Evolutionary conservation across 108 stramenopile species (phyloP).

Genomic region (Epipyxis sp.): DNA sequence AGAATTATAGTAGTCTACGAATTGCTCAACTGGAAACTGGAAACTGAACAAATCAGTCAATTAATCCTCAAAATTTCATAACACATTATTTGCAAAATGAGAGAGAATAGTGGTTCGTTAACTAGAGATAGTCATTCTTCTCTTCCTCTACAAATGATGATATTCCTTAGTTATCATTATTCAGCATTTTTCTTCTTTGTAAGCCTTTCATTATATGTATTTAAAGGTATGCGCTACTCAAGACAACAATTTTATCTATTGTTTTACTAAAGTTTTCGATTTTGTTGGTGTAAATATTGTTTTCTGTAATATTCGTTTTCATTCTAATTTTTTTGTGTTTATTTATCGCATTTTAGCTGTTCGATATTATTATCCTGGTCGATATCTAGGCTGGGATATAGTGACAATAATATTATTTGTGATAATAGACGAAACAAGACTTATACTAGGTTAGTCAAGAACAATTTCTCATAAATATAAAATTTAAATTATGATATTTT

Average conservation of each 20-base stretch:
- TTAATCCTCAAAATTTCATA: too few relatives aligned
- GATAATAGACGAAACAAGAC: not conserved
- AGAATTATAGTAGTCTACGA: too few relatives aligned
- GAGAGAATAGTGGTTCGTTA: too few relatives aligned
- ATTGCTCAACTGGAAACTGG: too few relatives aligned
- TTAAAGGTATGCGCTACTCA: not conserved
- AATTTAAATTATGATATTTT: not conserved
- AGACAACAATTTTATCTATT: not conserved
- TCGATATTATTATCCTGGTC: constrained; percentile 24
- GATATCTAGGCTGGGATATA: constrained; percentile 4
- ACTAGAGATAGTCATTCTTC: too few relatives aligned
- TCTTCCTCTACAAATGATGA: not conserved
- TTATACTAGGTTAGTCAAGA: not conserved
- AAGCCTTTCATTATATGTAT: not conserved
- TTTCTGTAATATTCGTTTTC: too few relatives aligned
- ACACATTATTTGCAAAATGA: too few relatives aligned
- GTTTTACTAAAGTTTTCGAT: too few relatives aligned
- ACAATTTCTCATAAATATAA: not conserved
- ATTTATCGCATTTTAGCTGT: not conserved
- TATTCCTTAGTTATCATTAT: not conserved
- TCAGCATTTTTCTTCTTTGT: constrained; percentile 6
- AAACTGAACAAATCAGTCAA: too few relatives aligned
- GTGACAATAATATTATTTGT: not conserved
- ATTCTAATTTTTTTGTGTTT: too few relatives aligned
- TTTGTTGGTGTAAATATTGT: too few relatives aligned